Percentiles rank a stretch among this genome's conserved stretches.
Conservation (phyloP, 495 filamentous ascomycete genomes). For the Penicillium steckii region DNA sequence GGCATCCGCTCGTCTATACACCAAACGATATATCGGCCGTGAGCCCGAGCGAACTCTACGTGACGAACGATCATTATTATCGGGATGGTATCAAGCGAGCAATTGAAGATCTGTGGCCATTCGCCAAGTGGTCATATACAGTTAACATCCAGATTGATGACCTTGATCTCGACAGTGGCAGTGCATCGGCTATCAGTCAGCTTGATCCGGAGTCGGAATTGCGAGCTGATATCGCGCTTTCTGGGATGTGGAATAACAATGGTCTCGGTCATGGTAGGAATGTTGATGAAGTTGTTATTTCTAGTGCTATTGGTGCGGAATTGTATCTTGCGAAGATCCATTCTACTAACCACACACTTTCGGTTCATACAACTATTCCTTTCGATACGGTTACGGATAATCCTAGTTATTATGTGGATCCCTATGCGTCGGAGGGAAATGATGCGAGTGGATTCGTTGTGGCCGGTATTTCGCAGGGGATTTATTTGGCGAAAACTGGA, state of each 20-base stretch:
- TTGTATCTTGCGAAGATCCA: conserved; percentile 27
- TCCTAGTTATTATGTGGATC: conserved; percentile 53
- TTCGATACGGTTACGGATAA: conserved; percentile 55
- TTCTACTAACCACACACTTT: conserved; percentile 31
- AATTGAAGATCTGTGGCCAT: conserved; percentile 35
- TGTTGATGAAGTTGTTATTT: conserved; percentile 47
- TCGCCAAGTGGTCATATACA: conserved; percentile 40
- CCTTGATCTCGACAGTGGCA: background rate
- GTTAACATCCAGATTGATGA: conserved; percentile 33
- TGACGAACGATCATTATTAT: conserved; percentile 62
- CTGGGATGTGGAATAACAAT: conserved; percentile 51
- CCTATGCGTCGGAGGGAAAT: conserved; percentile 27
- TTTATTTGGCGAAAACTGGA: conserved; percentile 30
- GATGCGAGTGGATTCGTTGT: conserved; percentile 58
- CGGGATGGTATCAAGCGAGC: conserved; percentile 43
- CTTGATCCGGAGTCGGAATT: conserved; percentile 34
- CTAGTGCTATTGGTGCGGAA: conserved; percentile 36
- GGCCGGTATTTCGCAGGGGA: conserved; percentile 44
- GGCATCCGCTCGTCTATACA: conserved; percentile 48
- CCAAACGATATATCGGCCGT: conserved; percentile 59
- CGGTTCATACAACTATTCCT: conserved; percentile 38
- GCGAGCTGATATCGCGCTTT: conserved; percentile 41
- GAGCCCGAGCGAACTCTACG: conserved; percentile 49
- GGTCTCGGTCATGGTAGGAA: conserved; percentile 54
- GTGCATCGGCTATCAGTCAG: no score